These are phyloP conservation scores for Blumeriella jaapii DNA, from an alignment of 2,329 filamentous ascomycete genomes.

Conservation along the genomic window DNA sequence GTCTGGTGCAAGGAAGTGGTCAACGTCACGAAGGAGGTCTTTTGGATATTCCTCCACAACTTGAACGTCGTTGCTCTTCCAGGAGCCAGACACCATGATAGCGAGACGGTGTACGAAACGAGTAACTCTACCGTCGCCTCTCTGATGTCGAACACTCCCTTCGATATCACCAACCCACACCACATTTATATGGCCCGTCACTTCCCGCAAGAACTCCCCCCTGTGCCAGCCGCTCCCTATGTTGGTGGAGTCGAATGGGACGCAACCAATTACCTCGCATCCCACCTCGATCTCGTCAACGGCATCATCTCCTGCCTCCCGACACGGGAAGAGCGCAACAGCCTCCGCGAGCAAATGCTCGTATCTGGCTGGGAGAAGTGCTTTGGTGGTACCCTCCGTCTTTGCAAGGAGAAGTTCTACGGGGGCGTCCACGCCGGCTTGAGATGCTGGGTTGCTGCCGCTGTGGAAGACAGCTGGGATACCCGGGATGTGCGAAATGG, in stretches of 20 bases:
- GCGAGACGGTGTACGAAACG: slow-evolving; percentile 18
- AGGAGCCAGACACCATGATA: slow-evolving; percentile 14
- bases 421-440: slow-evolving; percentile 81
- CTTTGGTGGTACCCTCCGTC: slow-evolving; percentile 71
- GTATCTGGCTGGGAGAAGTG: slow-evolving; percentile 86
- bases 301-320: slow-evolving; percentile 76
- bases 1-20: slow-evolving; percentile 89
- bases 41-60: slow-evolving; percentile 97
- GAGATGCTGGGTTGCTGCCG: slow-evolving; percentile 81
- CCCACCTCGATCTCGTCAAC: slow-evolving; percentile 86
- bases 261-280: slow-evolving; percentile 89
- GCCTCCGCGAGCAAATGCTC: slow-evolving; percentile 62
- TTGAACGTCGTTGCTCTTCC: slow-evolving; percentile 73
- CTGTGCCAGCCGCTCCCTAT: slow-evolving; percentile 88
- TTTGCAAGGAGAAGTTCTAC: slow-evolving; percentile 98
- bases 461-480: slow-evolving; percentile 79
- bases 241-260: slow-evolving; percentile 98
- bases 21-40: slow-evolving; percentile 93
- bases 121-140: slow-evolving; percentile 23
- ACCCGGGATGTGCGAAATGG: slow-evolving; percentile 71
- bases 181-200: slow-evolving; percentile 55
- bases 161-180: slow-evolving; percentile 28
- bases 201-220: slow-evolving; percentile 78
- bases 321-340: slow-evolving; percentile 58
- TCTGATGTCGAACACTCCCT: slow-evolving; percentile 22